A percentile compares a stretch with the other conserved stretches of the same genome.
phyloP scores from a whole-genome alignment of 352 stramenopile species.

The Globisporangium splendens region DNA sequence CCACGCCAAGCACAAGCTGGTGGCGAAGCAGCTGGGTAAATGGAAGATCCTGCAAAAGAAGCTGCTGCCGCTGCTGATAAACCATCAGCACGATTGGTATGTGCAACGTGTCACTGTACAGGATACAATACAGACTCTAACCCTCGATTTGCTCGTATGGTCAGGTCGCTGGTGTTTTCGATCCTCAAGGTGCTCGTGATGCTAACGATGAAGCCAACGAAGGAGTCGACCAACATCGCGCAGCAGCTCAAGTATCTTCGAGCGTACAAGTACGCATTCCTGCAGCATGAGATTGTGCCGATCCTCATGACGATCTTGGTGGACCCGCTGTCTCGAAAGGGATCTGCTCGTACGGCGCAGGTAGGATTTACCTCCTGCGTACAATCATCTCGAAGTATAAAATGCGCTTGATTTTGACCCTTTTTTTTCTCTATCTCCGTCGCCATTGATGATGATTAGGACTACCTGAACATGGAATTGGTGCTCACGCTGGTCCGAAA shows the following conservation, averaged over 20 bases:
- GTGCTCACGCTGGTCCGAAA: constrained; percentile 86
- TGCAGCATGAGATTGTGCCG: constrained; percentile 59
- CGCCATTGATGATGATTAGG: constrained; percentile 15
- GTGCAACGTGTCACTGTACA: not conserved
- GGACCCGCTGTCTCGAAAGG: constrained; percentile 68
- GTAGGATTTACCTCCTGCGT: constrained; percentile 11
- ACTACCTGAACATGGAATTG: constrained; percentile 87
- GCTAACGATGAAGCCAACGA: constrained; percentile 83
- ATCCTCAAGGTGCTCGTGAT: constrained; percentile 90
- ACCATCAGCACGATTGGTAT: constrained; percentile 83
- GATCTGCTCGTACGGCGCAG: constrained; percentile 46
- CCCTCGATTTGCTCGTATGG: not conserved
- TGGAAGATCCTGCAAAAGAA: constrained; percentile 89
- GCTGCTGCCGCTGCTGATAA: constrained; percentile 77
- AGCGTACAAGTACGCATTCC: constrained; percentile 85
- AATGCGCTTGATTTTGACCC: not conserved
- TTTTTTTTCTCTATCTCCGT: too few species aligned
- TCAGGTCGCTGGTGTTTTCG: constrained; percentile 73
- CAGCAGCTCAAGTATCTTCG: constrained; percentile 79
- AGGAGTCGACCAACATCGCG: constrained; percentile 75
- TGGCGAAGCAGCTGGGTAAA: constrained; percentile 80
- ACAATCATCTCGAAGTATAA: too few species aligned
- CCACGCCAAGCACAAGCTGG: constrained; percentile 77
- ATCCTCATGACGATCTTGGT: constrained; percentile 86
- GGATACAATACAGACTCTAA: not conserved